phyloP scores from a whole-genome alignment of 805 yeast genomes.

The Starmerella apis region DNA sequence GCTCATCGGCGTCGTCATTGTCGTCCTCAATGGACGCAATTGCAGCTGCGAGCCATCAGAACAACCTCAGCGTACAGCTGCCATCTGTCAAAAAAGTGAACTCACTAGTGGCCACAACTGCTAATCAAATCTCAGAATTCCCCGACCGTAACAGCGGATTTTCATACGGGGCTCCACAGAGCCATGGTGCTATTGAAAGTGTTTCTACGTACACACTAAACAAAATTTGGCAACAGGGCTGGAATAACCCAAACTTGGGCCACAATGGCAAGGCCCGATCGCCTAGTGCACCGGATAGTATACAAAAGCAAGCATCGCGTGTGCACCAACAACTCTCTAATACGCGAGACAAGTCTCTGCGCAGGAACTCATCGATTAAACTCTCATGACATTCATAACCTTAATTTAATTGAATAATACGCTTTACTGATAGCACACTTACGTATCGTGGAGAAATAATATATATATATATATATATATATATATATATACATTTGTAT shows the following conservation, averaged over 20 bases:
- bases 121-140: slow-evolving; percentile 23
- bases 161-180: slow-evolving; percentile 9
- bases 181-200: slow-evolving; percentile 15
- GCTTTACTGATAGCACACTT: no score
- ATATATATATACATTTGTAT: no score
- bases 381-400: background rate
- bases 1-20: background rate
- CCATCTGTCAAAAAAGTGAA: slow-evolving; percentile 18
- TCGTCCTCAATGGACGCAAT: slow-evolving; percentile 3
- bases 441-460: no score
- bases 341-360: background rate
- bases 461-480: no score
- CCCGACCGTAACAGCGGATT: slow-evolving; percentile 11
- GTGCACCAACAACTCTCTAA: slow-evolving; percentile 13
- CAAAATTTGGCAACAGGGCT: slow-evolving; percentile 26
- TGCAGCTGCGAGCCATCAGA: background rate
- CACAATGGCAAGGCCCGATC: background rate
- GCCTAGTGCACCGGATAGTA: background rate
- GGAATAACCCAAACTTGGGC: slow-evolving; percentile 19
- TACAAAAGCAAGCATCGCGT: slow-evolving; percentile 13
- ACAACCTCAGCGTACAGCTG: slow-evolving; percentile 2
- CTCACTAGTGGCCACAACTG: slow-evolving; percentile 25
- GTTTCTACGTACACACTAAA: slow-evolving; percentile 19
- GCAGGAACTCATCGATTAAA: background rate
- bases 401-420: no score